Percentiles rank a stretch among this genome's conserved stretches.
phyloP scores from a whole-genome alignment of 768 basidiomycete species.

The Tephrocybe rancida region DNA sequence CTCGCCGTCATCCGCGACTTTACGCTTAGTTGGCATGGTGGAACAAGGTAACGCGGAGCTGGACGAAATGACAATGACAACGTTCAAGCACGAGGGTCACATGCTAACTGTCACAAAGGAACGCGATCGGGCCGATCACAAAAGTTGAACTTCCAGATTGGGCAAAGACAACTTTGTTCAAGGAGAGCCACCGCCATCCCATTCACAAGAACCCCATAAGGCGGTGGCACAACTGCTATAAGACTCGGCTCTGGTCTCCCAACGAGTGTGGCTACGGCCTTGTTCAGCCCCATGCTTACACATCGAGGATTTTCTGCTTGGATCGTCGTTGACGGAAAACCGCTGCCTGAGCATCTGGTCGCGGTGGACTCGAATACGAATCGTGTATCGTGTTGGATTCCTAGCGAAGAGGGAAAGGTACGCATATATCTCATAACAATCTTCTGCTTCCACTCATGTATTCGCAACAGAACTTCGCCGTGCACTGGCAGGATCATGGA shows the following conservation, averaged over 20 bases:
- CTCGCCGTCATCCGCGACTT: conserved; percentile 27
- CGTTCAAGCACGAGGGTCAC: not conserved
- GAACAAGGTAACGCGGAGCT: not conserved
- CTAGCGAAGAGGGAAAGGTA: conserved; percentile 62
- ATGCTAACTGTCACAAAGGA: not conserved
- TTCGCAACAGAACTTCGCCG: conserved; percentile 49
- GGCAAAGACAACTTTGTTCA: not conserved
- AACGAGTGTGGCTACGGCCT: not conserved
- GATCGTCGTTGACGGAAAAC: conserved; percentile 54
- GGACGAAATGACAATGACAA: not conserved
- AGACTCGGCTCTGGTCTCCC: not conserved
- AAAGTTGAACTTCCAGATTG: conserved; percentile 8
- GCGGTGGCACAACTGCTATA: conserved; percentile 5
- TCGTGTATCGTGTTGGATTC: conserved; percentile 69
- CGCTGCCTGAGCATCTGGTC: conserved; percentile 58
- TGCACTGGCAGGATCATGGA: conserved; percentile 69
- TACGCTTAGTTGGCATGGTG: conserved; percentile 19
- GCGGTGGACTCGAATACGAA: conserved; percentile 44
- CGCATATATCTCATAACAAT: no score
- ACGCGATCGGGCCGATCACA: conserved; percentile 9
- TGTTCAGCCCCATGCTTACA: conserved; percentile 42
- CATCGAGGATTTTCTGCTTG: conserved; percentile 71
- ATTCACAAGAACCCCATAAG: not conserved
- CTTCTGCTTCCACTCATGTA: no score
- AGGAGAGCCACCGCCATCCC: not conserved